Percentiles rank a stretch among this genome's conserved stretches.
Conservation (phyloP, 2,329 filamentous ascomycete genomes). For the Cordyceps sp. region DNA sequence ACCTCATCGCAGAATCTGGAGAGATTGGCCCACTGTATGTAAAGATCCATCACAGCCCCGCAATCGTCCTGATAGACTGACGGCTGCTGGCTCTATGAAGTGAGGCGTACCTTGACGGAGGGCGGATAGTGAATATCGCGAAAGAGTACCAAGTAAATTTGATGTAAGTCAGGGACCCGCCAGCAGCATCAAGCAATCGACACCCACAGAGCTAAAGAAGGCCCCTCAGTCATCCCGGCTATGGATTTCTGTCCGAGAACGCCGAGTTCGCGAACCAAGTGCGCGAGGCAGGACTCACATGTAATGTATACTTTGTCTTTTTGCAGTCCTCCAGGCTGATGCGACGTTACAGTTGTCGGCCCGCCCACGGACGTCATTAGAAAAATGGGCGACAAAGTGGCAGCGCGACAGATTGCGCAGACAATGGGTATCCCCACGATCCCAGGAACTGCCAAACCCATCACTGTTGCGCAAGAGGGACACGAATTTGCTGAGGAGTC, state of each 20-base stretch:
- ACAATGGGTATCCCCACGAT: background rate
- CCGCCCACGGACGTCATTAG: conserved; percentile 35
- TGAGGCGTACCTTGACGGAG: background rate
- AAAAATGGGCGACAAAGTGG: conserved; percentile 29
- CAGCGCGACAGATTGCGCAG: background rate
- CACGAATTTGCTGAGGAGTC: background rate
- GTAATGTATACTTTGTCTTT: no score
- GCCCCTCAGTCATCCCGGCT: conserved; percentile 3
- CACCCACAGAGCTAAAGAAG: background rate
- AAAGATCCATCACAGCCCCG: no score
- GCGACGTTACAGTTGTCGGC: conserved; percentile 30
- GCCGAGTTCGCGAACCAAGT: conserved; percentile 39
- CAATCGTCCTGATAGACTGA: background rate
- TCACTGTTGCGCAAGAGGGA: background rate
- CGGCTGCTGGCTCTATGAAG: background rate
- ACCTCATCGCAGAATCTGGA: background rate
- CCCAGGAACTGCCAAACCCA: background rate
- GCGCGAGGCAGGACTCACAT: conserved; percentile 33
- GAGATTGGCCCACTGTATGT: background rate
- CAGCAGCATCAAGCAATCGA: background rate
- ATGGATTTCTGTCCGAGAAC: conserved; percentile 7
- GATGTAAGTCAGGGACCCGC: background rate
- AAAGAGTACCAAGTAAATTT: background rate
- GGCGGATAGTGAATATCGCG: background rate
- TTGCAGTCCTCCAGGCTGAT: no score